Conservation (phyloP, 306 rosid genomes). For the Medicago lupulina region DNA sequence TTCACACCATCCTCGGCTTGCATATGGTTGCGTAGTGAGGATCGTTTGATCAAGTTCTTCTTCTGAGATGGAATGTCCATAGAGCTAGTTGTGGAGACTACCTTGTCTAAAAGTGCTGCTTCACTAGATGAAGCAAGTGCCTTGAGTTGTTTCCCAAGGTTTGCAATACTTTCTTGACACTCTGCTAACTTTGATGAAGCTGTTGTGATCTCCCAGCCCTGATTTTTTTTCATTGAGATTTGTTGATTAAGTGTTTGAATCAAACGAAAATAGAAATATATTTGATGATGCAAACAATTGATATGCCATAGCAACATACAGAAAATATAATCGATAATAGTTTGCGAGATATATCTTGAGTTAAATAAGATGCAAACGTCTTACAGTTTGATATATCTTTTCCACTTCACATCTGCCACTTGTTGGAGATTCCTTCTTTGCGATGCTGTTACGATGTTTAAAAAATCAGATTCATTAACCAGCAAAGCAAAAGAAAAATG, state of each 20-base stretch:
- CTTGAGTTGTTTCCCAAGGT: conserved; percentile 78
- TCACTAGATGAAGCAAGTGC: conserved; percentile 76
- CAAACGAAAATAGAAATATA: background rate
- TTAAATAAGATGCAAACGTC: conserved; percentile 37
- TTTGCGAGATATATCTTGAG: background rate
- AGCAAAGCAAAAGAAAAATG: background rate
- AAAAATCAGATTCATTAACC: conserved; percentile 33
- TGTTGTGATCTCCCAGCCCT: conserved; percentile 91
- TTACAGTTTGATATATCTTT: conserved; percentile 69
- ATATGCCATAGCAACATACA: too few relatives aligned
- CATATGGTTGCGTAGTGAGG: conserved; percentile 66
- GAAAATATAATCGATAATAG: too few relatives aligned
- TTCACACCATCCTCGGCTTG: conserved; percentile 64
- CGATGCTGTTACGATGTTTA: conserved; percentile 57
- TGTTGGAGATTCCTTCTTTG: conserved; percentile 63
- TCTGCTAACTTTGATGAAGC: conserved; percentile 84
- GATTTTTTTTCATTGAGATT: conserved; percentile 29
- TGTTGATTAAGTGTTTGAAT: background rate
- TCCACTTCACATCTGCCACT: conserved; percentile 52
- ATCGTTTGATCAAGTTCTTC: conserved; percentile 56
- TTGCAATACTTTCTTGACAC: conserved; percentile 80
- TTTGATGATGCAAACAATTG: conserved; percentile 3
- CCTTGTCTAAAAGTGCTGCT: conserved; percentile 52
- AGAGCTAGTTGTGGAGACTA: conserved; percentile 44
- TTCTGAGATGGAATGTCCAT: conserved; percentile 44